phyloP scores from a whole-genome alignment of 441 rosid genomes.

The Dalechampia spathulata region DNA sequence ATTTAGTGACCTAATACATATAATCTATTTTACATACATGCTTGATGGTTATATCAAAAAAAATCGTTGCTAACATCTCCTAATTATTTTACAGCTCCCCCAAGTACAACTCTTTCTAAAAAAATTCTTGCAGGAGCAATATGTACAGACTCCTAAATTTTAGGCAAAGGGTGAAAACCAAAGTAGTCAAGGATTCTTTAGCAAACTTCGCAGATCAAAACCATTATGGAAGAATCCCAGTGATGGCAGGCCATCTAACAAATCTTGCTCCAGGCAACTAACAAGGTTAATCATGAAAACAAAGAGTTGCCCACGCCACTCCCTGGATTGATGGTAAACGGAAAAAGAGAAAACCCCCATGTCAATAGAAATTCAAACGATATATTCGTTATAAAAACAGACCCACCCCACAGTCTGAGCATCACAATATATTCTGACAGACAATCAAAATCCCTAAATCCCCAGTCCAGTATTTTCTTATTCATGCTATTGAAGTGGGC shows the following conservation, averaged over 20 bases:
- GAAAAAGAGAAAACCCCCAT: conserved; percentile 18
- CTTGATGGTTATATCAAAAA: neutral
- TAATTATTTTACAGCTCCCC: conserved; percentile 16
- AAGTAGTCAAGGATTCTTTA: conserved; percentile 23
- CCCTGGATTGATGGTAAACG: conserved; percentile 35
- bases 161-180: conserved; percentile 14
- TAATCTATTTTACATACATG: conserved; percentile 20
- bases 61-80: conserved; percentile 14
- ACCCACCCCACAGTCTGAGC: conserved; percentile 16
- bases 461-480: too few species aligned
- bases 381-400: conserved; percentile 11
- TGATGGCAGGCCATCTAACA: conserved; percentile 37
- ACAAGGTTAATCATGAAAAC: conserved; percentile 34
- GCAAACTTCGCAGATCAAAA: conserved; percentile 35
- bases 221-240: conserved; percentile 27
- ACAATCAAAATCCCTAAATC: conserved; percentile 3
- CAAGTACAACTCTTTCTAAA: conserved; percentile 15
- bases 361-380: conserved; percentile 31
- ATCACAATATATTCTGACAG: conserved; percentile 4
- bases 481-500: too few species aligned
- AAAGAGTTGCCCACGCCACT: conserved; percentile 34
- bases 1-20: conserved; percentile 23
- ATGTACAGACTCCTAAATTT: conserved; percentile 20
- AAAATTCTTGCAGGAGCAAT: conserved; percentile 16
- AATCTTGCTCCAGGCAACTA: conserved; percentile 35